Evolutionary conservation across 176 grass and related monocot genomes (phyloP).

Genomic region (Guadua angustifolia): DNA sequence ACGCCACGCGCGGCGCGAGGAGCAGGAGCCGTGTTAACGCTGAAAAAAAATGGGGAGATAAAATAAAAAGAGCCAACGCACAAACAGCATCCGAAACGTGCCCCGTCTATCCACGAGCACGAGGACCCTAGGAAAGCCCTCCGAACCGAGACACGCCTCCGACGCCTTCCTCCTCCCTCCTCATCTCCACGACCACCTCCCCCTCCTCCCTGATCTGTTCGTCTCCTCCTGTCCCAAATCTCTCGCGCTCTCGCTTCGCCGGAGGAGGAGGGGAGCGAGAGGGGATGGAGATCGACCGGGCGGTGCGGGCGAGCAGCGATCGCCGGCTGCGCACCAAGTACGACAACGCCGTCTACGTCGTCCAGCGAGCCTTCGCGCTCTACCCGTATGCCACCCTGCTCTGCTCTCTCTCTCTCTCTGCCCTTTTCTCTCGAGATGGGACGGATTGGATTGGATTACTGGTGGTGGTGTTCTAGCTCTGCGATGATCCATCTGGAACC

Average conservation of each 20-base stretch:
- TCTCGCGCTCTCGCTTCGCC: background rate
- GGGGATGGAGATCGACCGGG: constrained; percentile 95
- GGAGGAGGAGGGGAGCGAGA: background rate
- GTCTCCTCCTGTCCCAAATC: background rate
- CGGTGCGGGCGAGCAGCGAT: constrained; percentile 74
- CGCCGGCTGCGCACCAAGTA: constrained; percentile 86
- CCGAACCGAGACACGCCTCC: constrained; percentile 16
- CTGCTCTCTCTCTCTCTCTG: background rate
- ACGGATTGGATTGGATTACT: constrained; percentile 9
- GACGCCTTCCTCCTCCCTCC: background rate
- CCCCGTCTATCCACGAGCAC: constrained; percentile 4
- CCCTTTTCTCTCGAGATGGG: background rate
- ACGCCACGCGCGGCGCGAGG: background rate
- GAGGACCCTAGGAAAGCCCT: no score
- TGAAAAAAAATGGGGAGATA: background rate
- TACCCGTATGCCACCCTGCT: constrained; percentile 60
- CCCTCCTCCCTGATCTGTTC: background rate
- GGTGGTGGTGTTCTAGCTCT: background rate
- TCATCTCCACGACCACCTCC: no score
- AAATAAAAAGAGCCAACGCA: background rate
- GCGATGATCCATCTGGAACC: background rate
- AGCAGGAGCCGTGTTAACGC: background rate
- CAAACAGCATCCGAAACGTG: constrained; percentile 22
- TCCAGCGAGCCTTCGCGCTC: constrained; percentile 93
- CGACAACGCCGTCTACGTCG: constrained; percentile 83